Conservation (phyloP, 495 filamentous ascomycete genomes). For the Trichoderma reesei region DNA sequence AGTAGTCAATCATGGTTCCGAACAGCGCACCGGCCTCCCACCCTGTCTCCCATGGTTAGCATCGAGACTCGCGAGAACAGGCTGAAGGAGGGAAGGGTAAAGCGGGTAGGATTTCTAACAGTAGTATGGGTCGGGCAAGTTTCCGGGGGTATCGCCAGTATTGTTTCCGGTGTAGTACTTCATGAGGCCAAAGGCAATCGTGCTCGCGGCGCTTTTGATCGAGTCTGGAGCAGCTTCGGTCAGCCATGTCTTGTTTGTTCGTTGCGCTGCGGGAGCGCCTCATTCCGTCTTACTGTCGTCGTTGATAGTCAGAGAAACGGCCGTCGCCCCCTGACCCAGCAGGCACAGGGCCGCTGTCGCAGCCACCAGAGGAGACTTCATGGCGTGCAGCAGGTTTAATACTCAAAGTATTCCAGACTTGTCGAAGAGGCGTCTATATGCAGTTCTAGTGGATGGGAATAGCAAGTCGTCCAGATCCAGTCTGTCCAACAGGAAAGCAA, state of each 20-base stretch:
- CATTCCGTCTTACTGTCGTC: constrained; percentile 19
- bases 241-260: not conserved
- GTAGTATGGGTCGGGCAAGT: constrained; percentile 67
- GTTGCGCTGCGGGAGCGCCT: not conserved
- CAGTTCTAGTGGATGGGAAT: not conserved
- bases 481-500: not conserved
- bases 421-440: not conserved
- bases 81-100: not conserved
- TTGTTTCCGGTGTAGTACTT: constrained; percentile 61
- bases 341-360: constrained; percentile 15
- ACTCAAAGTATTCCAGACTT: not conserved
- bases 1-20: constrained; percentile 71
- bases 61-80: not conserved
- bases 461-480: constrained; percentile 3
- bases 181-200: constrained; percentile 36
- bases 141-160: constrained; percentile 61
- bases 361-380: constrained; percentile 1
- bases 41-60: constrained; percentile 29
- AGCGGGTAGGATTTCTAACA: constrained; percentile 25
- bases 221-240: constrained; percentile 22
- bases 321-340: constrained; percentile 17
- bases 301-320: constrained; percentile 20
- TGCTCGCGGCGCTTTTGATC: constrained; percentile 32
- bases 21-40: constrained; percentile 76
- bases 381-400: not conserved